phyloP scores from a whole-genome alignment of 768 basidiomycete genomes.

The Lactarius hengduanensis region DNA sequence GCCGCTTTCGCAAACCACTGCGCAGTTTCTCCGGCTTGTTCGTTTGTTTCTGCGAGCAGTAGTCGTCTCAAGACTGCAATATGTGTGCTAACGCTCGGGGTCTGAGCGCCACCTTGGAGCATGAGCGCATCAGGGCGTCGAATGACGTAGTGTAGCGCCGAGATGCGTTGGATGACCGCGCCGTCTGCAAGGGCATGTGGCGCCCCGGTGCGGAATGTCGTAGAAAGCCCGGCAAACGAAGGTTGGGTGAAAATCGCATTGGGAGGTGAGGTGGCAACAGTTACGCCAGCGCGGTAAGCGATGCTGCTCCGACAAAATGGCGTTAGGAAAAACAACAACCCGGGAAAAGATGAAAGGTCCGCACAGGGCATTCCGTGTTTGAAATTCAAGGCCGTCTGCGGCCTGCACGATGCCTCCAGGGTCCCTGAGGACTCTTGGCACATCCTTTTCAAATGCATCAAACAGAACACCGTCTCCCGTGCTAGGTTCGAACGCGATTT shows the following conservation, averaged over 20 bases:
- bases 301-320: slow-evolving; percentile 35
- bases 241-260: slow-evolving; percentile 27
- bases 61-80: slow-evolving; percentile 70
- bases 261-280: slow-evolving; percentile 39
- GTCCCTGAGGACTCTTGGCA: slow-evolving; percentile 46
- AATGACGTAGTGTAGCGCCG: slow-evolving; percentile 48
- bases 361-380: slow-evolving; percentile 36
- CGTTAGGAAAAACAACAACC: background rate
- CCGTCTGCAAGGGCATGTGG: slow-evolving; percentile 41
- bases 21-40: slow-evolving; percentile 34
- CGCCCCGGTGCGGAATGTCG: slow-evolving; percentile 40
- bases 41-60: slow-evolving; percentile 44
- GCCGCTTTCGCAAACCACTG: slow-evolving; percentile 37
- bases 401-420: slow-evolving; percentile 52
- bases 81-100: slow-evolving; percentile 71
- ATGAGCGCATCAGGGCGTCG: slow-evolving; percentile 44
- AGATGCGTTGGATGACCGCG: slow-evolving; percentile 44
- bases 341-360: slow-evolving; percentile 14
- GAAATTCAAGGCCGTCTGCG: slow-evolving; percentile 60
- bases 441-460: slow-evolving; percentile 43
- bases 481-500: slow-evolving; percentile 56
- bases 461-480: slow-evolving; percentile 62
- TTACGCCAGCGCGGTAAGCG: slow-evolving; percentile 49
- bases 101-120: slow-evolving; percentile 21
- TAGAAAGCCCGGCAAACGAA: slow-evolving; percentile 25